These are phyloP conservation scores for Tylopilus felleus DNA, from an alignment of 768 basidiomycete genomes.

Conservation along the genomic window DNA sequence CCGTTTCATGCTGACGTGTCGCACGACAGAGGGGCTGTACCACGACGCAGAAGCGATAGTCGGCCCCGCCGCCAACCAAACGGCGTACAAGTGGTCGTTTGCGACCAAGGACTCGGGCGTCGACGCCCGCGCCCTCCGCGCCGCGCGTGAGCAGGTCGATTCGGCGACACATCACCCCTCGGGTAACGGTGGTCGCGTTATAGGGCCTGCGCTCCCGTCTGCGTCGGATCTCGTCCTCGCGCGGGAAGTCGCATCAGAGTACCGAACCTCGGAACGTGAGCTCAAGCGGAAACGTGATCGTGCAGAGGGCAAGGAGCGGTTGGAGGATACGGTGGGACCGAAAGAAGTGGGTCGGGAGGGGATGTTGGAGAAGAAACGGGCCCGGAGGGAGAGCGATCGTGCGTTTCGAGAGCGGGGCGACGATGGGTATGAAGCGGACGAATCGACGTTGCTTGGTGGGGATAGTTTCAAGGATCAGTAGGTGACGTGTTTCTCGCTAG, in stretches of 20 bases:
- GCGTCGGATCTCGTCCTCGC: conserved; percentile 67
- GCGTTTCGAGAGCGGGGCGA: conserved; percentile 71
- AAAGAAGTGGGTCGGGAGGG: conserved; percentile 78
- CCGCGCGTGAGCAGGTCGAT: conserved; percentile 57
- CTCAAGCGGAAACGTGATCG: conserved; percentile 67
- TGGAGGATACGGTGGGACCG: conserved; percentile 81
- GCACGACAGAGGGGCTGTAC: conserved; percentile 49
- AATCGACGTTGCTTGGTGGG: conserved; percentile 72
- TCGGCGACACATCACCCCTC: conserved; percentile 38
- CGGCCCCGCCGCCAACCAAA: conserved; percentile 62
- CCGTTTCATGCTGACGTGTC: not conserved
- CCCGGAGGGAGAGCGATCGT: conserved; percentile 65
- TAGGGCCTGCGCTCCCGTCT: conserved; percentile 68
- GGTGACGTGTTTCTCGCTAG: conserved; percentile 18
- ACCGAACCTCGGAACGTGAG: conserved; percentile 47
- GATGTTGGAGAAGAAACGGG: conserved; percentile 82
- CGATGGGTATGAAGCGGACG: conserved; percentile 75
- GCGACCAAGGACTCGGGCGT: conserved; percentile 60
- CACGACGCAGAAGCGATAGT: conserved; percentile 55
- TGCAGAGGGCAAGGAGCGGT: conserved; percentile 58
- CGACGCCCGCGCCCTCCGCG: conserved; percentile 56
- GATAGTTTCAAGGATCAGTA: conserved; percentile 81
- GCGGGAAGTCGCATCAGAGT: conserved; percentile 57
- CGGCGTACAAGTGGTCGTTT: conserved; percentile 88
- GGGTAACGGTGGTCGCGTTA: conserved; percentile 36